Conservation (phyloP, 2,329 filamentous ascomycete genomes). For the Beauveria asiatica region DNA sequence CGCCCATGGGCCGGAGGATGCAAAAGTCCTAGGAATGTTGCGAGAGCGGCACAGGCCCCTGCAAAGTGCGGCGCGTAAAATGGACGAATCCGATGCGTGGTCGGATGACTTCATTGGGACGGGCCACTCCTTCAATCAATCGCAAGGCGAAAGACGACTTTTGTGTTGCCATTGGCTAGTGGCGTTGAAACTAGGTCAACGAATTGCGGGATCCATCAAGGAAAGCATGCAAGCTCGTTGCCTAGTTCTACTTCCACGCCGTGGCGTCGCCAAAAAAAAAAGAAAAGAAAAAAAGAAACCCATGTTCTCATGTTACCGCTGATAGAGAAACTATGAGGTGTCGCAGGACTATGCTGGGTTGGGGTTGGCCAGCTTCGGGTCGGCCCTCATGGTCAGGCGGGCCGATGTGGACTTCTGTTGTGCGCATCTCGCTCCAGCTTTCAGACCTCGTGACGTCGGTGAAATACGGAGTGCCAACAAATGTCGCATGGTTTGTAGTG, state of each 20-base stretch:
- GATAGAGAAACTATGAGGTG: neutral
- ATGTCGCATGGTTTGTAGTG: neutral
- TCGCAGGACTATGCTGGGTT: neutral
- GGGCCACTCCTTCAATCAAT: constrained; percentile 10
- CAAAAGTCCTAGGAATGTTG: neutral
- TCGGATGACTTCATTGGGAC: constrained; percentile 7
- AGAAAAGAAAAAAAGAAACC: neutral
- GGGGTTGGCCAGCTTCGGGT: constrained; percentile 4
- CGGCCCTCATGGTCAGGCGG: constrained; percentile 1
- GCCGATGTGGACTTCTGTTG: neutral
- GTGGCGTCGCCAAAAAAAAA: neutral
- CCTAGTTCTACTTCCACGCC: neutral
- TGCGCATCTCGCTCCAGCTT: neutral
- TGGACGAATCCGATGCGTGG: constrained; percentile 2
- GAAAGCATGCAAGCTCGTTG: neutral
- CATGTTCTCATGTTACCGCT: neutral
- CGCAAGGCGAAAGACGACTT: neutral
- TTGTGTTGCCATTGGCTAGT: constrained; percentile 9
- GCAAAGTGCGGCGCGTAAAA: constrained; percentile 9
- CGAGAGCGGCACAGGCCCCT: neutral
- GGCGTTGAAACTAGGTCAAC: neutral
- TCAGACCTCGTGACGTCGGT: neutral
- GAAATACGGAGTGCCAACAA: neutral
- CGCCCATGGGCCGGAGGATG: neutral
- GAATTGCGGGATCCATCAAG: constrained; percentile 5